These are phyloP conservation scores for Paecilomyces fulvus DNA, from an alignment of 2,329 filamentous ascomycete genomes.

Conservation along the genomic window DNA sequence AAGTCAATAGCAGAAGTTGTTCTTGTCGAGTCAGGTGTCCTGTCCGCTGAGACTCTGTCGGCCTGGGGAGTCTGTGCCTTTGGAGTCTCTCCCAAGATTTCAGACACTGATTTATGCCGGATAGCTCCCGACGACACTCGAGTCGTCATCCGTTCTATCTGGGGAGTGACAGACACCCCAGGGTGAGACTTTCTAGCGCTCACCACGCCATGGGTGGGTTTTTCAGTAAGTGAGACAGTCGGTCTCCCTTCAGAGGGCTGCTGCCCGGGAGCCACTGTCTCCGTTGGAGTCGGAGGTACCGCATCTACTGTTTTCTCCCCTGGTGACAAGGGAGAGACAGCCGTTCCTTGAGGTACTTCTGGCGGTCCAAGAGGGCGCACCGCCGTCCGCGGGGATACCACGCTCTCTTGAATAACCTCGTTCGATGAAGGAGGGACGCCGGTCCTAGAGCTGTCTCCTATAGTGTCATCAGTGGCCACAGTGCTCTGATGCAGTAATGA, in stretches of 20 bases:
- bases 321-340: conserved; percentile 1
- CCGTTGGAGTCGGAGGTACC: conserved; percentile 5
- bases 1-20: conserved; percentile 11
- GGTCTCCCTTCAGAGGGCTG: conserved; percentile 7
- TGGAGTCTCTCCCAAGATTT: conserved; percentile 57
- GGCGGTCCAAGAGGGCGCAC: conserved; percentile 9
- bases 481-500: conserved; percentile 20
- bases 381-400: conserved; percentile 6
- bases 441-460: conserved; percentile 9
- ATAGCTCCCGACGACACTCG: conserved; percentile 62
- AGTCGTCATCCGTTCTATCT: conserved; percentile 55
- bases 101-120: conserved; percentile 62
- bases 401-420: conserved; percentile 18
- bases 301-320: conserved; percentile 10
- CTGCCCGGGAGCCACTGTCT: conserved; percentile 10
- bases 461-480: conserved; percentile 12
- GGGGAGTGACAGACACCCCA: conserved; percentile 21
- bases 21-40: conserved; percentile 19
- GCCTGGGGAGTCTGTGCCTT: conserved; percentile 24
- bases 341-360: conserved; percentile 10
- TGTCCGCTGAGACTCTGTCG: conserved; percentile 18
- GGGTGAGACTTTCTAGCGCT: conserved; percentile 15
- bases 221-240: conserved; percentile 6
- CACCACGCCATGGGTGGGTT: conserved; percentile 8
- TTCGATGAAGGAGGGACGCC: conserved; percentile 12